These are phyloP conservation scores for Galeopsis tetrahit DNA, from an alignment of 257 asterid genomes.

Conservation along the genomic window DNA sequence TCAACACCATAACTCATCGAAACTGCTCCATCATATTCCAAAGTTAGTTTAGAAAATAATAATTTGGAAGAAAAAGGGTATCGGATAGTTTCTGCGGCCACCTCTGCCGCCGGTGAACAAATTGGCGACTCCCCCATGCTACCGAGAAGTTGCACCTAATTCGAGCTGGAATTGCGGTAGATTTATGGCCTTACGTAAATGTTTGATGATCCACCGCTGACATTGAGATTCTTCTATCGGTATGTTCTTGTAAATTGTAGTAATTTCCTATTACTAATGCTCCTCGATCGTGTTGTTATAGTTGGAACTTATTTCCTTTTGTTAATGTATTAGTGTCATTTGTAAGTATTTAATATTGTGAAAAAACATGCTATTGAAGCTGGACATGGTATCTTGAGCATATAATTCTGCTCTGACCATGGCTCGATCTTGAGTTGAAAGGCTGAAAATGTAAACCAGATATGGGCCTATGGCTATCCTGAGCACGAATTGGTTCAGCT, in stretches of 20 bases:
- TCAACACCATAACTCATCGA: conserved; percentile 21
- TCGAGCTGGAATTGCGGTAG: conserved; percentile 20
- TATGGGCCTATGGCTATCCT: background rate
- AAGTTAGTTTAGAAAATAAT: background rate
- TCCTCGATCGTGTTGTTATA: no score
- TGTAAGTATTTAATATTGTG: background rate
- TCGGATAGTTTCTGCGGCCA: conserved; percentile 31
- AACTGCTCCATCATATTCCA: conserved; percentile 18
- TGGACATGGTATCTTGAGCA: background rate
- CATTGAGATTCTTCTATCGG: conserved; percentile 20
- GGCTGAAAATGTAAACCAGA: background rate
- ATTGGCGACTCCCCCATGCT: conserved; percentile 19
- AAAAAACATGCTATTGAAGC: background rate
- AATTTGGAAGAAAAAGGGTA: background rate
- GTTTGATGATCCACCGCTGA: conserved; percentile 8
- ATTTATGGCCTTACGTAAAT: conserved; percentile 2
- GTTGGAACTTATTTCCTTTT: no score
- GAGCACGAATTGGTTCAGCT: conserved; percentile 2
- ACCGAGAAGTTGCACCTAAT: conserved; percentile 5
- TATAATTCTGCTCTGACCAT: background rate
- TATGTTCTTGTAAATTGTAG: background rate
- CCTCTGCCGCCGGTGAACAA: conserved; percentile 35
- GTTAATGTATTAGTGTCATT: background rate
- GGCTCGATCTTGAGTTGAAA: background rate
- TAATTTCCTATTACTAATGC: no score